Evolutionary conservation across 2,329 filamentous ascomycete genomes (phyloP), one percentile per base, ranked within the genome.

Genomic region (Rhytidhysteron rufulum): DNA sequence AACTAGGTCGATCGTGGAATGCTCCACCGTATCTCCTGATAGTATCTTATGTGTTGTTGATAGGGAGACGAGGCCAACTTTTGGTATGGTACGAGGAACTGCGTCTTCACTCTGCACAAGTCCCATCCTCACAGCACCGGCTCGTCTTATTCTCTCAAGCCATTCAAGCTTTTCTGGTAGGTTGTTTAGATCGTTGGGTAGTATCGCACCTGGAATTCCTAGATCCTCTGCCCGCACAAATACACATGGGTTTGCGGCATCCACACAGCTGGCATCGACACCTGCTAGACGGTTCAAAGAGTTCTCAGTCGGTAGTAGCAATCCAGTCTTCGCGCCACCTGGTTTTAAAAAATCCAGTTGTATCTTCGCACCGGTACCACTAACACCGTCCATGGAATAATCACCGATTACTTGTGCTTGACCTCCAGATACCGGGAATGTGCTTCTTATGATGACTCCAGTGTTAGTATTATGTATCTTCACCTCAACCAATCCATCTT

Each of bases 401-500:
- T 76, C 69, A 0, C 81, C 82, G 10, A 44, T 48, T 11, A 70
- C 65, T 2, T 69, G 69, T 2, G 75, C 69, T 42, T 77, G 69
- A 0, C 65, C 70, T 2, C 69, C 71, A 0, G 64, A 55, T 2
- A 82, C 69, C 0, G 68, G 63, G 48, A 86, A 85, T 0, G 67
- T 74, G 1, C 78, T 72, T 31, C 75, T 63, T 41, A 86, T 78
- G 19, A 82, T 59, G 54, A 86, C 86, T 15, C 66, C 65, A 0
- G 85, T 88, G 50, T 88, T 88, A 1, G 83, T 87, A 57, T 89
- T 88, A 52, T 75, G 72, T 27, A 88, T 79, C 40, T 75, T 69
- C 10, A 88, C 74, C 0, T 67, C 75, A 2, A 70, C 66, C 42
- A 62, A 58, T 8, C 53, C 55, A 16, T 60, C 55, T 47, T 52